Conservation (phyloP, 805 yeast species). For the Metschnikowia sp. region DNA sequence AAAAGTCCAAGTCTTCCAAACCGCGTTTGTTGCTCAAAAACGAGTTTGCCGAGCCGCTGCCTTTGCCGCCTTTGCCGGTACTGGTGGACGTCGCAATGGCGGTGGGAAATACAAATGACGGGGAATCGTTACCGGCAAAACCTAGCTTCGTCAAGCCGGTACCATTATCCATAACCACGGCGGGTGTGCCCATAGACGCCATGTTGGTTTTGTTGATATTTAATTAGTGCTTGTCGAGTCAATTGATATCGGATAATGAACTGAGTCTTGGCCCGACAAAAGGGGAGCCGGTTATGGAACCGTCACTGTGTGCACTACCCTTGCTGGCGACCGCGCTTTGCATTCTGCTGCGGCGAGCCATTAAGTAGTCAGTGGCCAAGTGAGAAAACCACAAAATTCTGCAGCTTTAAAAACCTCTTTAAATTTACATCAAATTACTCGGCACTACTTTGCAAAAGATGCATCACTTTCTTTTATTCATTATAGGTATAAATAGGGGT, state of each 20-base stretch:
- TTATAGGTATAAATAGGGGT: slow-evolving; percentile 2
- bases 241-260: slow-evolving; percentile 1
- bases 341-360: slow-evolving; percentile 6
- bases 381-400: neutral
- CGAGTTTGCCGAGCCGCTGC: slow-evolving; percentile 32
- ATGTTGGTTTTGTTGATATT: slow-evolving; percentile 6
- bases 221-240: neutral
- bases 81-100: slow-evolving; percentile 80
- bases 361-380: neutral
- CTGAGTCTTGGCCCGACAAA: neutral
- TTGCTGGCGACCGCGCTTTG: slow-evolving; percentile 7
- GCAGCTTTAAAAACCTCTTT: no score
- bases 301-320: slow-evolving; percentile 6
- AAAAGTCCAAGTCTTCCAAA: slow-evolving; percentile 90
- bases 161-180: slow-evolving; percentile 98
- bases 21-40: slow-evolving; percentile 71
- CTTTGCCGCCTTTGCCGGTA: slow-evolving; percentile 39
- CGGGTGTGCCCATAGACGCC: slow-evolving; percentile 67
- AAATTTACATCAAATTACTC: no score
- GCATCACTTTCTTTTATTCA: neutral
- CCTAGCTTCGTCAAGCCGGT: slow-evolving; percentile 97
- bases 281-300: slow-evolving; percentile 1
- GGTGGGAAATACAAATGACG: slow-evolving; percentile 95
- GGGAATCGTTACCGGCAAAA: slow-evolving; percentile 97
- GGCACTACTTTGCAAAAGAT: no score